Base-by-base conservation (phyloP, 495 filamentous ascomycete species). In the Neurospora africana region DNA sequence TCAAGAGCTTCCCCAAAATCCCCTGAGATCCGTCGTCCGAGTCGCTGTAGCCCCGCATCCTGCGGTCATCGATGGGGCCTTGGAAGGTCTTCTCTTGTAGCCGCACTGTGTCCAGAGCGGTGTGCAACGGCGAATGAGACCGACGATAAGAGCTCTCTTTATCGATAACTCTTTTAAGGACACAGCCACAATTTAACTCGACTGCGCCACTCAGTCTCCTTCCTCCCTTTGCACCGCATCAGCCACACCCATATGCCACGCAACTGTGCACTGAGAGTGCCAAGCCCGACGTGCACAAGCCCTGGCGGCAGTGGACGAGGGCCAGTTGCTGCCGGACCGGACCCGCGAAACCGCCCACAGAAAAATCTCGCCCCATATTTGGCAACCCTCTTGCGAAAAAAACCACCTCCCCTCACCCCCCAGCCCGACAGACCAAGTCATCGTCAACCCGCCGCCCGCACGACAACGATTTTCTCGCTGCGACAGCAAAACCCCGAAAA, bases 281-380 rank as follows among this genome's bases (percentile, higher is more conserved):
- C 53, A 65, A 65, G 53, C 27, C 53, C 53, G 27, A 17, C 27
- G 53, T 65, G 53, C 53, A 65, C 53, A 65, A 65, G 53, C 53
- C 53, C 53, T 65, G 53, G 53, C 53, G 27, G 15, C 53, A 35
- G 47, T 58, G 47, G 53, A 33, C 53, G 53, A 61, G 53, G 27
- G 53, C 44, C 53, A 65, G 23, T 65, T 65, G 53, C 53, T 65
- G 53, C 53, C 53, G 53, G 53, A 65, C 53, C 53, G 53, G 53
- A 65, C 69, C 68, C 30, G 73, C 71, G 75, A 79, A 74, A 73
- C 77, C 77, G 77, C 70, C 76, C 74, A 76, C 74, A 75, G 74
- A 80, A 78, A 79, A 80, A 76, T 75, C 73, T 74, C 71, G 68
- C 72, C 76, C 75, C 72, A 75, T 74, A 73, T 76, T 75, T 74